A percentile compares a stretch with the other conserved stretches of the same genome.
These are phyloP conservation scores for Apiotrichum gracile DNA, from an alignment of 1,284 basidiomycete genomes.

Conservation along the genomic window DNA sequence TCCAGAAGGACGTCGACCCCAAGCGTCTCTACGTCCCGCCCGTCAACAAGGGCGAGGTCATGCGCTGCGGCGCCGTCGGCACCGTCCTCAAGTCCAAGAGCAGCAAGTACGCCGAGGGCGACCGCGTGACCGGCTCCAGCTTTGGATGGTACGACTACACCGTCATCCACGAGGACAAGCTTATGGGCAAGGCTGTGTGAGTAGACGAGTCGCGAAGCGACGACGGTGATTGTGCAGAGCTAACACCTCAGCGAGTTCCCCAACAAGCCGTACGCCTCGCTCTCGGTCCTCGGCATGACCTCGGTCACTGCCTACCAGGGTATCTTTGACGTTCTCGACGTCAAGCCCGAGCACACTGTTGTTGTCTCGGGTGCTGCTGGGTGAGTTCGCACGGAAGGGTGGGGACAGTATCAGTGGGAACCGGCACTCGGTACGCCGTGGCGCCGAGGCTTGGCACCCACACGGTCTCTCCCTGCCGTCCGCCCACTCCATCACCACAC, in stretches of 20 bases:
- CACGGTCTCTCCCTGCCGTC: too few relatives aligned
- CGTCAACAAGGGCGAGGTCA: conserved; percentile 25
- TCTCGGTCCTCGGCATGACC: conserved; percentile 27
- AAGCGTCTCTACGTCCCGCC: conserved; percentile 20
- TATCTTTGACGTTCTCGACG: conserved; percentile 33
- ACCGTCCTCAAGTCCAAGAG: conserved; percentile 26
- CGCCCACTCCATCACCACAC: neutral
- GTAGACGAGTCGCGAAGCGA: neutral
- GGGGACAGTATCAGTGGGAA: too few relatives aligned
- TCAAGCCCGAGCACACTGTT: conserved; percentile 40
- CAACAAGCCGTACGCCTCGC: conserved; percentile 8
- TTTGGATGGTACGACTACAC: conserved; percentile 33
- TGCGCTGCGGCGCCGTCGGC: conserved; percentile 21
- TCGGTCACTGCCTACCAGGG: conserved; percentile 39
- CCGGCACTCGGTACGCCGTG: too few relatives aligned
- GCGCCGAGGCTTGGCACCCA: too few relatives aligned
- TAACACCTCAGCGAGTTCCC: neutral
- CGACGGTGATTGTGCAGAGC: neutral
- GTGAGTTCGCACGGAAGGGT: too few relatives aligned
- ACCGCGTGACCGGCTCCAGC: conserved; percentile 14
- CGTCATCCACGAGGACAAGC: conserved; percentile 17
- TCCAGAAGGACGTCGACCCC: conserved; percentile 9
- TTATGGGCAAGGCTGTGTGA: conserved; percentile 4
- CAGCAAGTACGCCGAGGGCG: conserved; percentile 23
- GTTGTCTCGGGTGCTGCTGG: conserved; percentile 47